Evolutionary conservation across 2,329 filamentous ascomycete genomes (phyloP).

Genomic region (Cordyceps fumosorosea): DNA sequence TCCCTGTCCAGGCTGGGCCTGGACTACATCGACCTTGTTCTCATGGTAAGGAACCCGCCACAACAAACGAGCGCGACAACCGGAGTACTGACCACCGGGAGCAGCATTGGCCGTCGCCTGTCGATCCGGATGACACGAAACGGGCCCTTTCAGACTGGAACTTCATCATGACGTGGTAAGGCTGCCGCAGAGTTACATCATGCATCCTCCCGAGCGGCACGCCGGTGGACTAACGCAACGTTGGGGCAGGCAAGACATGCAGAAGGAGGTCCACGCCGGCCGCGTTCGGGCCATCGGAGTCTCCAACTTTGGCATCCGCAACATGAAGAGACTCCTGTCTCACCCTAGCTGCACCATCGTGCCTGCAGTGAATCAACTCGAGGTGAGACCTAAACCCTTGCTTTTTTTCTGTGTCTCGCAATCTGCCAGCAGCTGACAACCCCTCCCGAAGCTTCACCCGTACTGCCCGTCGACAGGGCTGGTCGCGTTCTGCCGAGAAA

Average conservation of each 20-base stretch:
- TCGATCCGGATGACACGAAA: background rate
- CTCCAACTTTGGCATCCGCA: conserved; percentile 77
- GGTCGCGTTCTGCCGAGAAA: background rate
- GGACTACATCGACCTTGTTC: conserved; percentile 7
- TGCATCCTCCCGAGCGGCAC: background rate
- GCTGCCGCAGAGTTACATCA: too few relatives aligned
- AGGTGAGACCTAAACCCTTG: background rate
- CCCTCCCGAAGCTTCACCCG: background rate
- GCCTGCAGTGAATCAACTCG: conserved; percentile 2
- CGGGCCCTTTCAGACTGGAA: background rate
- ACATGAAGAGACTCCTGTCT: conserved; percentile 70
- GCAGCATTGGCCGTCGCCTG: conserved; percentile 7
- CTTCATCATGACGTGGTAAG: conserved; percentile 7
- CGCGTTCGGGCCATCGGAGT: conserved; percentile 78
- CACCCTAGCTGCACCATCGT: conserved; percentile 33
- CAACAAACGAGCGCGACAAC: too few relatives aligned
- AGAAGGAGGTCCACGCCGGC: conserved; percentile 60
- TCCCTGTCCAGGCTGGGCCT: background rate
- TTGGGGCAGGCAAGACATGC: conserved; percentile 41
- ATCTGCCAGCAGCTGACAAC: background rate
- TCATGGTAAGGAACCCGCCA: conserved; percentile 12
- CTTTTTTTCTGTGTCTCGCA: background rate
- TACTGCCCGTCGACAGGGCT: background rate
- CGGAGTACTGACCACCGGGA: background rate
- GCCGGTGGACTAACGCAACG: background rate